These are phyloP conservation scores for Rhizopus microsporus DNA, from an alignment of 371 early-diverging fungal genomes.

Conservation along the genomic window DNA sequence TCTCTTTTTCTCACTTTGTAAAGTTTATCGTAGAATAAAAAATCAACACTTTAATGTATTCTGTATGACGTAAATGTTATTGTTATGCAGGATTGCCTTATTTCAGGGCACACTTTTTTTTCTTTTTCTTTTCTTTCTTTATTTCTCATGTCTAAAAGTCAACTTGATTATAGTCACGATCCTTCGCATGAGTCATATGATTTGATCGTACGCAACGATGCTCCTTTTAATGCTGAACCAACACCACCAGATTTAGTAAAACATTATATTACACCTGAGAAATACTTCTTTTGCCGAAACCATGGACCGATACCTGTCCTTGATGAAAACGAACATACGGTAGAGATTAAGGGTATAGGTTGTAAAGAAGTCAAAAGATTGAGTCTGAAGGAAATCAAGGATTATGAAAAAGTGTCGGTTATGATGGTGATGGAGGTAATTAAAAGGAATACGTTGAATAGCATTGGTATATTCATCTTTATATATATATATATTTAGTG, in stretches of 20 bases:
- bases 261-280: slow-evolving; percentile 55
- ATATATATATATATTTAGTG: slow-evolving; percentile 18
- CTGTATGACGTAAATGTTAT: too few species aligned
- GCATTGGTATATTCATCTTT: background rate
- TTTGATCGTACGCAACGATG: slow-evolving; percentile 48
- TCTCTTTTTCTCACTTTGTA: too few species aligned
- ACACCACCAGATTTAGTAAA: slow-evolving; percentile 47
- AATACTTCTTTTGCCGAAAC: slow-evolving; percentile 68
- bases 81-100: too few species aligned
- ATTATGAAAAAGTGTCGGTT: slow-evolving; percentile 33
- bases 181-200: slow-evolving; percentile 18
- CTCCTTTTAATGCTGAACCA: slow-evolving; percentile 65
- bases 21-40: too few species aligned
- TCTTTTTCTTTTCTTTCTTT: slow-evolving; percentile 5
- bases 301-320: slow-evolving; percentile 86
- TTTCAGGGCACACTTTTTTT: slow-evolving; percentile 1
- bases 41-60: too few species aligned
- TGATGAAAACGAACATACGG: slow-evolving; percentile 40
- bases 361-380: slow-evolving; percentile 13
- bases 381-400: slow-evolving; percentile 49
- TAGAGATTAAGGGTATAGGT: slow-evolving; percentile 42
- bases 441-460: background rate
- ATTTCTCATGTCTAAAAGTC: slow-evolving; percentile 5
- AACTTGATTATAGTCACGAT: slow-evolving; percentile 38
- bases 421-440: slow-evolving; percentile 52